A percentile compares a stretch with the other conserved stretches of the same genome.
Conservation (phyloP, 2,329 filamentous ascomycete genomes). For the Neurospora sp. region DNA sequence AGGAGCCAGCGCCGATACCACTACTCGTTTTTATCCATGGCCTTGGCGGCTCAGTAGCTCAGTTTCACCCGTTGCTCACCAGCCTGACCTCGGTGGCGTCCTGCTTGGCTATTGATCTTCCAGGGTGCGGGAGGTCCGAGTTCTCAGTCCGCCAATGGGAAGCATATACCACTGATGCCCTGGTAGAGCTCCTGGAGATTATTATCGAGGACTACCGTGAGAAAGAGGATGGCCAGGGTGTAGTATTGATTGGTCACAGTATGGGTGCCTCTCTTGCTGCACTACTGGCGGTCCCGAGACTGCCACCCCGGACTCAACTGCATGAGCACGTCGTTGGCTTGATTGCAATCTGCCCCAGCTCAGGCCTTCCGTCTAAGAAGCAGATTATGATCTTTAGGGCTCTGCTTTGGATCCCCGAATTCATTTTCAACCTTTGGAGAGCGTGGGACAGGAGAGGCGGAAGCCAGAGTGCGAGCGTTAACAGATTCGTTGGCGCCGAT, state of each 20-base stretch:
- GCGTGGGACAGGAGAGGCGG: slow-evolving; percentile 73
- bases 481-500: slow-evolving; percentile 60
- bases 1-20: slow-evolving; percentile 62
- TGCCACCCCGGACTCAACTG: slow-evolving; percentile 39
- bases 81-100: slow-evolving; percentile 75
- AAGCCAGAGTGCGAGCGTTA: slow-evolving; percentile 64
- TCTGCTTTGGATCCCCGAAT: slow-evolving; percentile 58
- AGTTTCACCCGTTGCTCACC: slow-evolving; percentile 72
- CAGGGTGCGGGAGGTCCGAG: slow-evolving; percentile 74
- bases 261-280: slow-evolving; percentile 77
- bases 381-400: slow-evolving; percentile 41
- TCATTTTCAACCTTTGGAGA: slow-evolving; percentile 67
- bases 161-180: slow-evolving; percentile 68
- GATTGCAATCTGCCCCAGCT: slow-evolving; percentile 70
- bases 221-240: slow-evolving; percentile 52
- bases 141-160: slow-evolving; percentile 63
- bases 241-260: slow-evolving; percentile 80
- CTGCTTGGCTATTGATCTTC: slow-evolving; percentile 80
- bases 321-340: slow-evolving; percentile 61
- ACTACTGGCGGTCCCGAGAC: slow-evolving; percentile 47
- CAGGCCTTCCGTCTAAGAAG: slow-evolving; percentile 49
- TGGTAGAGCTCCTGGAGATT: slow-evolving; percentile 63
- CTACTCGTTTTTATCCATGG: slow-evolving; percentile 88
- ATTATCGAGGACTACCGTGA: slow-evolving; percentile 68
- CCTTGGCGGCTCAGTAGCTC: slow-evolving; percentile 80